A percentile compares a stretch with the other conserved stretches of the same genome.
These are phyloP conservation scores for Cordyceps farinosa DNA, from an alignment of 2,329 filamentous ascomycete species.

Conservation along the genomic window DNA sequence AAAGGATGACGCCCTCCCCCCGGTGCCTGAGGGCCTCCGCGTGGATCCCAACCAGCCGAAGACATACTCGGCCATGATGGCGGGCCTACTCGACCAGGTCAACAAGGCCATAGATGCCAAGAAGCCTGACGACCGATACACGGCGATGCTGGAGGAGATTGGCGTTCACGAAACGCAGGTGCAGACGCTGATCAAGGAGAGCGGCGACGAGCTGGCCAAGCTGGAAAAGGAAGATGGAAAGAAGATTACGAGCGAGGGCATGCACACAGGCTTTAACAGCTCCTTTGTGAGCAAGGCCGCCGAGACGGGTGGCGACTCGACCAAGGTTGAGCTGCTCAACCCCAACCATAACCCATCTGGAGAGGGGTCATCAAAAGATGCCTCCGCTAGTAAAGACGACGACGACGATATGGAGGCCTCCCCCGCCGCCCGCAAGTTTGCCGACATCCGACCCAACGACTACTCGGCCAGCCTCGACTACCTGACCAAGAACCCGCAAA, in stretches of 20 bases:
- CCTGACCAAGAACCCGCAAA: slow-evolving; percentile 71
- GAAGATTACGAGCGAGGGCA: slow-evolving; percentile 91
- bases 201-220: slow-evolving; percentile 69
- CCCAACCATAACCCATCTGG: slow-evolving; percentile 43
- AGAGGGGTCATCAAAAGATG: slow-evolving; percentile 13
- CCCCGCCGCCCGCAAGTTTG: slow-evolving; percentile 74
- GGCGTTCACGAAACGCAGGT: slow-evolving; percentile 75
- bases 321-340: slow-evolving; percentile 72
- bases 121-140: slow-evolving; percentile 64
- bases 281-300: slow-evolving; percentile 70
- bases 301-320: slow-evolving; percentile 42
- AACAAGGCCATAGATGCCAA: slow-evolving; percentile 80
- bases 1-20: slow-evolving; percentile 70
- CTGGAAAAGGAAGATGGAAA: slow-evolving; percentile 78
- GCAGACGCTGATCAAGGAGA: slow-evolving; percentile 69
- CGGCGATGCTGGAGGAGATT: slow-evolving; percentile 75
- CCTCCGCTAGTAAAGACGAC: slow-evolving; percentile 47
- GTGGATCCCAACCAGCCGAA: slow-evolving; percentile 69
- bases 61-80: slow-evolving; percentile 96
- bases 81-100: slow-evolving; percentile 89
- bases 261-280: slow-evolving; percentile 87
- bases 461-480: slow-evolving; percentile 72
- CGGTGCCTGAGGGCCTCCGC: slow-evolving; percentile 75
- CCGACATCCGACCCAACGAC: slow-evolving; percentile 70
- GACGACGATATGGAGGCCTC: slow-evolving; percentile 75